phyloP scores from a whole-genome alignment of 116 monocot genomes.

The Cymodocea nodosa region DNA sequence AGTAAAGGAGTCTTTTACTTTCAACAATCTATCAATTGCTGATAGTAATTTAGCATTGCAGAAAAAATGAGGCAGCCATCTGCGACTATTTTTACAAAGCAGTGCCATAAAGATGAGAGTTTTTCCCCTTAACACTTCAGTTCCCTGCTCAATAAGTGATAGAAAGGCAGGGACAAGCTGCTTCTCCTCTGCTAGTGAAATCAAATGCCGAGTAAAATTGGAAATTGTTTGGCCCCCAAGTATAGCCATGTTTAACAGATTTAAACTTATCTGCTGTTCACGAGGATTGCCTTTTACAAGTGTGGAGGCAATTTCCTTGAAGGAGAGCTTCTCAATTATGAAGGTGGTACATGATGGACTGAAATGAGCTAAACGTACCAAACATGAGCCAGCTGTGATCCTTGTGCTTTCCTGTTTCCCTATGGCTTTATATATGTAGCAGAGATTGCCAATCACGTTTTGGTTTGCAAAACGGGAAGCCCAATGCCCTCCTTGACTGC shows the following conservation, averaged over 20 bases:
- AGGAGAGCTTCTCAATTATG: conserved; percentile 66
- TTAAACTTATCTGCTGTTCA: conserved; percentile 75
- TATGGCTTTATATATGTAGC: conserved; percentile 81
- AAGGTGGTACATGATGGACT: conserved; percentile 44
- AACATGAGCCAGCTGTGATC: conserved; percentile 86
- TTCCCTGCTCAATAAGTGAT: conserved; percentile 77
- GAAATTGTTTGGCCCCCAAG: conserved; percentile 28
- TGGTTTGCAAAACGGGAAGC: conserved; percentile 66
- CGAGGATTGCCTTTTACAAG: conserved; percentile 52
- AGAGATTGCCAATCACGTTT: conserved; percentile 71
- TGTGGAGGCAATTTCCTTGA: conserved; percentile 68
- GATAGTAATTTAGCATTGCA: conserved; percentile 72
- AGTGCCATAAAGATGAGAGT: conserved; percentile 75
- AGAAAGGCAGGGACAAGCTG: conserved; percentile 50
- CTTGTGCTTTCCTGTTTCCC: conserved; percentile 84
- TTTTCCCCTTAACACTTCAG: conserved; percentile 83
- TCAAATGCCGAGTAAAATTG: conserved; percentile 43
- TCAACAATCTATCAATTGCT: conserved; percentile 59
- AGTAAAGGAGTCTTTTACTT: conserved; percentile 72
- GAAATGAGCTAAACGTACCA: conserved; percentile 75
- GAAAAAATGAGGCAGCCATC: conserved; percentile 80
- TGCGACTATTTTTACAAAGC: conserved; percentile 78
- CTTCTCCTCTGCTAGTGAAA: conserved; percentile 65
- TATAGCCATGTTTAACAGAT: conserved; percentile 65
- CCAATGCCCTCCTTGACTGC: conserved; percentile 87